Conservation (phyloP, 257 asterid species). For the Sherardia arvensis region DNA sequence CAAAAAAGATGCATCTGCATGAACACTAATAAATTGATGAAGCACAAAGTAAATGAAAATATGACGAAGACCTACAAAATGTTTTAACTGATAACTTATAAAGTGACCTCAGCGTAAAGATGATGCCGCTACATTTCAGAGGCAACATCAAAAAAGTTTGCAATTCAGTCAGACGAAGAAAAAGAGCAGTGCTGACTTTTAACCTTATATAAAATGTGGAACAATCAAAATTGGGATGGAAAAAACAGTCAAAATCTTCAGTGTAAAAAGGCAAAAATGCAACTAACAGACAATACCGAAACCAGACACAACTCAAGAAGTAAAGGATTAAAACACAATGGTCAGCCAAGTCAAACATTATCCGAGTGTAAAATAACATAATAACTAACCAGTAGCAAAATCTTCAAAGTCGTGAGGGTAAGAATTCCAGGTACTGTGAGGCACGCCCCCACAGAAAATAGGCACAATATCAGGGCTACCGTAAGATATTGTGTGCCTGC, state of each 20-base stretch:
- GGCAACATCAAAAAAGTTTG: neutral
- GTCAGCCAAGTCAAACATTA: neutral
- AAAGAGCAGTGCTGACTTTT: neutral
- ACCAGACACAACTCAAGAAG: neutral
- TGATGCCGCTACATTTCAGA: neutral
- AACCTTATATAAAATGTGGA: neutral
- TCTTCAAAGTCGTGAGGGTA: constrained; percentile 89
- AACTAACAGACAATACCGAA: no score
- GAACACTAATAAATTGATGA: constrained; percentile 22
- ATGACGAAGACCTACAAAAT: neutral
- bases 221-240: neutral
- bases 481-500: constrained; percentile 82
- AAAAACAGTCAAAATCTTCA: neutral
- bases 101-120: neutral
- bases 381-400: constrained; percentile 85
- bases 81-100: neutral
- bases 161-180: neutral
- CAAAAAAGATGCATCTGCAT: constrained; percentile 93
- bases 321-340: neutral
- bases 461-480: constrained; percentile 97
- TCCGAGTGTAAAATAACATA: neutral
- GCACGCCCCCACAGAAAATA: constrained; percentile 79
- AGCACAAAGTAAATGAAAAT: constrained; percentile 4
- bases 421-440: constrained; percentile 80
- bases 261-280: neutral